Evolutionary conservation across 2,329 filamentous ascomycete species (phyloP), one percentile per base, ranked within the genome.

Genomic region (Penicillium sumatraense): DNA sequence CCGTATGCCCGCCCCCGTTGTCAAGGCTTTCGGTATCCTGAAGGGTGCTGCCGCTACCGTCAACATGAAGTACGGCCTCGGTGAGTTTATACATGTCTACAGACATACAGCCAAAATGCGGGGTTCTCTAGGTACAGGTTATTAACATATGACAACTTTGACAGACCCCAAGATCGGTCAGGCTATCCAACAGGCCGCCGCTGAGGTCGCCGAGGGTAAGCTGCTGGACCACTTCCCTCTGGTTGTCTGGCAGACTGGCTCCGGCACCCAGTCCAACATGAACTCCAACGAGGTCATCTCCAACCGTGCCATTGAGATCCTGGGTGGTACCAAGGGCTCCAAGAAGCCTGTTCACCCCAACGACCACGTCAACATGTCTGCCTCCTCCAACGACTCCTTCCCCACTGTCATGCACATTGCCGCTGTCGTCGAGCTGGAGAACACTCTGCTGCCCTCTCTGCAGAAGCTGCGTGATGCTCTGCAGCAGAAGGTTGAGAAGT

Each of bases 221-320:
- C 88, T 98, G 68, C 77, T 96, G 71, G 93, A 97, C 77, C 93
- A 98, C 83, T 98, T 99, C 81, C 95, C 95, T 63, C 90, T 98
- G 58, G 93, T 98, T 54, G 93, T 99, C 72, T 99, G 95, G 95
- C 95, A 99, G 83, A 99, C 95, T 51, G 95, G 95, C 62, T 98
- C 95, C 48, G 95, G 95, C 73, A 98, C 95, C 26, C 95, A 98
- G 83, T 97, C 93, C 77, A 98, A 96, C 86, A 98, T 98, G 95
- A 99, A 99, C 81, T 93, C 93, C 75, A 99, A 99, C 82, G 95
- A 99, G 78, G 95, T 99, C 78, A 98, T 99, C 78, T 97, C 93
- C 63, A 99, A 98, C 86, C 91, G 95, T 64, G 95, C 95, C 63
- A 98, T 98, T 77, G 93, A 98, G 83, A 96, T 98, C 62, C 85